Percentiles rank a stretch among this genome's conserved stretches.
Evolutionary conservation across 2,329 filamentous ascomycete genomes (phyloP).

Genomic region (Pezicula neosporulosa): DNA sequence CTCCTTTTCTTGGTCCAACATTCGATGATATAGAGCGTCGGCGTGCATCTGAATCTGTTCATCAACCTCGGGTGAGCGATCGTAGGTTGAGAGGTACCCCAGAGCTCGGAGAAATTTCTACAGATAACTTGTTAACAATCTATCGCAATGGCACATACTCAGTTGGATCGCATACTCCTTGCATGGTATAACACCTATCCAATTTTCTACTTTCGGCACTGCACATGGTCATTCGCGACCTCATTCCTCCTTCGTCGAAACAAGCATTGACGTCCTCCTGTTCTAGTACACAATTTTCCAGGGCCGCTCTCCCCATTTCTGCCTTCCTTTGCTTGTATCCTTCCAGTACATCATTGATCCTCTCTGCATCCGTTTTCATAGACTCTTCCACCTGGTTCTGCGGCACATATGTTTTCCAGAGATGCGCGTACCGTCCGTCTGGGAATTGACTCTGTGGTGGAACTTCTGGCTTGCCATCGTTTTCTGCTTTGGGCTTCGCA

Average conservation of each 20-base stretch:
- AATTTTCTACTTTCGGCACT: slow-evolving; percentile 72
- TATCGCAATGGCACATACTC: too few relatives aligned
- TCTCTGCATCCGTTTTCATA: slow-evolving; percentile 73
- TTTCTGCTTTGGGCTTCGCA: slow-evolving; percentile 6
- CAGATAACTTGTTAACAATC: neutral
- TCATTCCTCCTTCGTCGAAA: slow-evolving; percentile 68
- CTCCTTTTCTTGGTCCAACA: slow-evolving; percentile 76
- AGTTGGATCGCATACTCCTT: slow-evolving; percentile 57
- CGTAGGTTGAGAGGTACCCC: slow-evolving; percentile 72
- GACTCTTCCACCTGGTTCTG: slow-evolving; percentile 65
- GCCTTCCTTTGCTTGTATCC: slow-evolving; percentile 80
- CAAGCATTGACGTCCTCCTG: slow-evolving; percentile 81
- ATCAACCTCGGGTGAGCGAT: slow-evolving; percentile 64
- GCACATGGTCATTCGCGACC: slow-evolving; percentile 75
- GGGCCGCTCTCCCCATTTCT: slow-evolving; percentile 72
- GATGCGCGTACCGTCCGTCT: slow-evolving; percentile 74
- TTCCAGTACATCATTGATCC: slow-evolving; percentile 75
- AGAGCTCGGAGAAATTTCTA: slow-evolving; percentile 86
- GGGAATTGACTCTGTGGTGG: slow-evolving; percentile 53
- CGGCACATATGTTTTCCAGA: slow-evolving; percentile 90
- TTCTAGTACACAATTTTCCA: slow-evolving; percentile 91
- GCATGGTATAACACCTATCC: slow-evolving; percentile 84
- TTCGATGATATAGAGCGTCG: slow-evolving; percentile 82
- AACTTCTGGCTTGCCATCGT: slow-evolving; percentile 11
- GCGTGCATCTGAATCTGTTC: slow-evolving; percentile 96